Percentiles rank a stretch among this genome's conserved stretches.
These are phyloP conservation scores for Alternaria sp. DNA, from an alignment of 2,329 filamentous ascomycete genomes.

Conservation along the genomic window DNA sequence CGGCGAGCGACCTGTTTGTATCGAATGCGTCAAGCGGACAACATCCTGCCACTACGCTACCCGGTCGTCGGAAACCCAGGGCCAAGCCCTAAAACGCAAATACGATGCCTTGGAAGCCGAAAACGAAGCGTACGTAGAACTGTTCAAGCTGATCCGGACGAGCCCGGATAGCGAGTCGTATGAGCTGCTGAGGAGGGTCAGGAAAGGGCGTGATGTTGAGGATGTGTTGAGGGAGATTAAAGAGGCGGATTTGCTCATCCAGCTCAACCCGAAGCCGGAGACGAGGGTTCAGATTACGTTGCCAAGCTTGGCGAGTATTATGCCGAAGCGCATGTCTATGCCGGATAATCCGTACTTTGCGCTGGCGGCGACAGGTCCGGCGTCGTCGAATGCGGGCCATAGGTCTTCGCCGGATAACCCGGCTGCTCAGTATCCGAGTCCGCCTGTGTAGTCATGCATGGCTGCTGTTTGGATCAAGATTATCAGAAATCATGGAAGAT, in stretches of 20 bases:
- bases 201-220: slow-evolving; percentile 14
- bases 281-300: not conserved
- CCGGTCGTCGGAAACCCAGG: slow-evolving; percentile 2
- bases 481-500: not conserved
- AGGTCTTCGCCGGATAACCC: not conserved
- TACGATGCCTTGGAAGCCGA: slow-evolving; percentile 13
- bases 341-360: not conserved
- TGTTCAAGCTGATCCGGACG: slow-evolving; percentile 16
- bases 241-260: slow-evolving; percentile 20
- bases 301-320: not conserved
- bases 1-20: slow-evolving; percentile 4
- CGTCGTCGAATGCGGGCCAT: not conserved
- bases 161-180: slow-evolving; percentile 14
- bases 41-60: slow-evolving; percentile 11
- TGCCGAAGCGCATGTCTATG: not conserved
- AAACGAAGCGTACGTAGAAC: slow-evolving; percentile 18
- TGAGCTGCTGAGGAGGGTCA: slow-evolving; percentile 20
- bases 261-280: slow-evolving; percentile 14
- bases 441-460: not conserved
- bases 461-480: no score
- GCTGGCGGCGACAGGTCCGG: not conserved
- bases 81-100: slow-evolving; percentile 20
- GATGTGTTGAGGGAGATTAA: slow-evolving; percentile 18
- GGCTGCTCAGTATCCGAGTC: not conserved
- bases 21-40: slow-evolving; percentile 7